These are phyloP conservation scores for Sanghuangporus weigelae DNA, from an alignment of 1,284 basidiomycete genomes.

Conservation along the genomic window DNA sequence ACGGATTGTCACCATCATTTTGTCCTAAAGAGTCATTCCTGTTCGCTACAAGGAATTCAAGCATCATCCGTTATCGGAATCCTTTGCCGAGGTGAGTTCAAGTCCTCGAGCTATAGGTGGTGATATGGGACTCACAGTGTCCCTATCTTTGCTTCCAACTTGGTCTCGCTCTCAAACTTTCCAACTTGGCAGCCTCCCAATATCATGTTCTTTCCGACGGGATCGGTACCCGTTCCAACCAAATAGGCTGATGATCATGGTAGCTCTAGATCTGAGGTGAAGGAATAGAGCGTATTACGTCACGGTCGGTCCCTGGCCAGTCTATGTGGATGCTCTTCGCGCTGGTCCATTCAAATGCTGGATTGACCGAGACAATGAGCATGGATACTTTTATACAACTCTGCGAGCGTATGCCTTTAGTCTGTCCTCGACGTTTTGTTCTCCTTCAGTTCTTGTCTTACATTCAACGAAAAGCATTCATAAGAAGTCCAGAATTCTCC, in stretches of 20 bases:
- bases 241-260: neutral
- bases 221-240: neutral
- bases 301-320: neutral
- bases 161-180: neutral
- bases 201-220: neutral
- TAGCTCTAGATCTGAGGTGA: neutral
- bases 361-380: too few relatives aligned
- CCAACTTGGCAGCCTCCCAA: neutral
- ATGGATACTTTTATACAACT: too few relatives aligned
- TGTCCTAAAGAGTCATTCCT: neutral
- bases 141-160: neutral
- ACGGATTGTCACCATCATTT: neutral
- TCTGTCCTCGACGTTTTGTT: too few relatives aligned
- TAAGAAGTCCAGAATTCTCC: too few relatives aligned
- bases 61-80: neutral
- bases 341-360: too few relatives aligned
- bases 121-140: too few relatives aligned
- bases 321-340: too few relatives aligned
- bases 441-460: too few relatives aligned
- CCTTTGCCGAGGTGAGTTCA: neutral
- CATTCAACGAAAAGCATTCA: too few relatives aligned
- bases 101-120: too few relatives aligned
- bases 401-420: too few relatives aligned
- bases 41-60: neutral
- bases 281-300: neutral